Evolutionary conservation across 345 rosid species (phyloP), one percentile per base, ranked within the genome.

Genomic region (Leavenworthia alabamica): DNA sequence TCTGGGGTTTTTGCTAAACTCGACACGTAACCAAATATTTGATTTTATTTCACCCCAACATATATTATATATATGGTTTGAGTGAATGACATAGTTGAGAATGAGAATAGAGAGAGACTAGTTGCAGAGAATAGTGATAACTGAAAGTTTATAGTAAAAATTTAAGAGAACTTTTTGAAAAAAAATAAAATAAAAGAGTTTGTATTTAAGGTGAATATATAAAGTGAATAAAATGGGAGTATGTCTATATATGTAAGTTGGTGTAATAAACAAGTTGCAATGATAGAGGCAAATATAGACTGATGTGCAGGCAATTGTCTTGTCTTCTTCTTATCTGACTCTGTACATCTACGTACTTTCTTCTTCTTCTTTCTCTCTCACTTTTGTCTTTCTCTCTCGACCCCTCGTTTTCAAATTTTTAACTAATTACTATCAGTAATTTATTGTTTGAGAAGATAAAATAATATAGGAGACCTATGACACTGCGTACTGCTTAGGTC

Each of bases 231-330:
- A 35, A 32, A 45, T 11, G 39, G 22, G 43, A 43, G 40, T 27
- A 55, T 42, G 0, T 19, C 4, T 28, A 41, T 45, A 23, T 29
- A 15, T 39, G 20, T 29, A 15, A 28, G 20, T 57, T 58, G 73
- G 61, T 60, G 35, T 44, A 43, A n/a, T n/a, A n/a, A 59, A 59
- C 66, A 43, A 68, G 47, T 50, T 59, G 73, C 53, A 50, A 59
- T 44, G 55, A 41, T 32, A 41, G 24, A 67, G 49, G 49, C 26
- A 26, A 29, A 47, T 31, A 46, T 35, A 27, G 37, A 53, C 68
- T 68, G 48, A 61, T 62, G 68, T 45, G 74, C 74, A 70, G 74
- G 64, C 52, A 56, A 62, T 56, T 62, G 70, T 63, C 70, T 71
- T 71, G 75, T 71, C 75, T 52, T 70, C 74, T 70, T 62, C 70